Evolutionary conservation across 768 basidiomycete species (phyloP), one percentile per base, ranked within the genome.

Genomic region (Boletus vinaceobasis): DNA sequence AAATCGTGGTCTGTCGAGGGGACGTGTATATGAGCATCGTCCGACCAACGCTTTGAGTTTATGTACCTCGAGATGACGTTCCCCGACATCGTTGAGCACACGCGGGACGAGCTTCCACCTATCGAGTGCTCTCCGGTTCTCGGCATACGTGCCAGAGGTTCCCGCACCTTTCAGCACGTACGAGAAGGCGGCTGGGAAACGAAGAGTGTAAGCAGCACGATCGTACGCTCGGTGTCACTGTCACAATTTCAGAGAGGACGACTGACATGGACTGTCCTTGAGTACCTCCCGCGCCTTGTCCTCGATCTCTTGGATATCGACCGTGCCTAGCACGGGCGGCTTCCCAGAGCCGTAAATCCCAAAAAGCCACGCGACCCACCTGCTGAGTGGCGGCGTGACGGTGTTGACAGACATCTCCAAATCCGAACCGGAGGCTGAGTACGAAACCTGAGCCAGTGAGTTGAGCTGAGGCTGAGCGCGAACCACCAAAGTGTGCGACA

Each of bases 101-200:
- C 79, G 75, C 9, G 82, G 82, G 21, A 84, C 68, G 57, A 86
- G 81, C 38, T 76, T 73, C 77, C 79, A 83, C 17, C 73, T 68
- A 55, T 79, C 78, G 62, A 83, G 78, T 0, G 82, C 81, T 57
- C 80, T 77, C 43, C 78, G 73, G 62, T 93, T 93, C 56, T 80
- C 82, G 29, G 69, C 74, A 65, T 84, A 79, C 4, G 91, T 93
- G 27, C 77, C 73, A 53, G 75, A 73, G 5, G 81, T 79, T 0
- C 91, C 90, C 5, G 90, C 89, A 59, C 81, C 84, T 44, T 86
- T 87, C 51, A 76, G 76, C 5, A 86, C 83, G 61, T 90, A 92
- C 66, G 78, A 70, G 72, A 85, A 92, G 9, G 86, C 78, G 67
- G 39, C 83, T 88, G 75, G 4, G 4, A 43, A 37, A 37, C 4